Percentiles rank a stretch among this genome's conserved stretches.
Conservation (phyloP, 306 rosid genomes). For the Malus asiatica region DNA sequence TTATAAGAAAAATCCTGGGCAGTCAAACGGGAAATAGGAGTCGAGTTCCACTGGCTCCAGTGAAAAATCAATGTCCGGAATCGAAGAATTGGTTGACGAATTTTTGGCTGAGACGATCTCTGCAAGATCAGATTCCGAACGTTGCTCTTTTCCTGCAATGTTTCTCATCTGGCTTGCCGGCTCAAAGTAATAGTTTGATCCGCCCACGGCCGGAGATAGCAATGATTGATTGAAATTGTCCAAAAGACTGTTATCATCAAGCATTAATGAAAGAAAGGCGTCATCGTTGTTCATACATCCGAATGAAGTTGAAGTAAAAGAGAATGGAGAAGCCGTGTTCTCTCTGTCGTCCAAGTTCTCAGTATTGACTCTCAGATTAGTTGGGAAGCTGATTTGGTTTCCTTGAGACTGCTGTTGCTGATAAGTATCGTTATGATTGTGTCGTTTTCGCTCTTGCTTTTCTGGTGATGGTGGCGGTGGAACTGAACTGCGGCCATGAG, state of each 20-base stretch:
- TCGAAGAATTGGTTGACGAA: conserved; percentile 54
- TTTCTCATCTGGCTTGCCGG: conserved; percentile 38
- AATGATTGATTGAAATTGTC: conserved; percentile 35
- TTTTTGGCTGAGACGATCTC: conserved; percentile 64
- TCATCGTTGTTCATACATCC: conserved; percentile 30
- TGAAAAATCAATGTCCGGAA: conserved; percentile 53
- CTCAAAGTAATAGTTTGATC: conserved; percentile 28
- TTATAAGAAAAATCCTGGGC: conserved; percentile 36
- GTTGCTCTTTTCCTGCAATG: conserved; percentile 28
- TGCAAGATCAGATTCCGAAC: conserved; percentile 40
- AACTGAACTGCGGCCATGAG: conserved; percentile 40
- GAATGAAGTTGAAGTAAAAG: conserved; percentile 52
- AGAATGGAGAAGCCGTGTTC: conserved; percentile 33
- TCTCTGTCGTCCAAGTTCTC: conserved; percentile 35
- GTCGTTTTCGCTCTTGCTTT: conserved; percentile 36
- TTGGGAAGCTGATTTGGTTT: conserved; percentile 11
- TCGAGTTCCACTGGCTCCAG: conserved; percentile 38
- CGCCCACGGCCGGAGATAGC: conserved; percentile 36
- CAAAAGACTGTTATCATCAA: conserved; percentile 28
- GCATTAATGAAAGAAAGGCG: conserved; percentile 19
- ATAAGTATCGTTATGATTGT: background rate
- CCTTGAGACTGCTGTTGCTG: conserved; percentile 26
- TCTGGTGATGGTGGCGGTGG: conserved; percentile 53
- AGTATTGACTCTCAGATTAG: conserved; percentile 16
- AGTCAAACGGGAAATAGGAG: conserved; percentile 46